Evolutionary conservation across 2,329 filamentous ascomycete genomes (phyloP).

Genomic region (Alternaria gansuensis): DNA sequence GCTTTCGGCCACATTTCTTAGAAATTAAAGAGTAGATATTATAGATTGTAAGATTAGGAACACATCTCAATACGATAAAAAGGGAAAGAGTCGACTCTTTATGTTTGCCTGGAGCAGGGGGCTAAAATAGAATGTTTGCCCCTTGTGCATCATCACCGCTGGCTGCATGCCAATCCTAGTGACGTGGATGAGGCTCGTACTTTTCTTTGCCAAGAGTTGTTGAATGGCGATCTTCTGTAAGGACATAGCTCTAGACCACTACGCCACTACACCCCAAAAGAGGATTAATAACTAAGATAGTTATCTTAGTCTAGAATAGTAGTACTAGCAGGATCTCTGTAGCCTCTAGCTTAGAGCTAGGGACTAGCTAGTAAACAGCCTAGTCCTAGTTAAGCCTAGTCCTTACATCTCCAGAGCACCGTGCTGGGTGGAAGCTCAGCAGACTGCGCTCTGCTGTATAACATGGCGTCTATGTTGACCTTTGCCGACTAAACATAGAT

Average conservation of each 20-base stretch:
- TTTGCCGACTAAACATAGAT: neutral
- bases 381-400: no score
- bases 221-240: conserved; percentile 24
- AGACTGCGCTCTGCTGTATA: neutral
- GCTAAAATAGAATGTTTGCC: conserved; percentile 14
- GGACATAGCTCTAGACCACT: no score
- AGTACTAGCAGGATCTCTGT: no score
- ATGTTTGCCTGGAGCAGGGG: neutral
- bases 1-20: conserved; percentile 26
- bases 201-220: conserved; percentile 18
- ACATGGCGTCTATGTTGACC: neutral
- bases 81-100: neutral
- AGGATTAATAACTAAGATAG: no score
- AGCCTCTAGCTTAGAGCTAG: no score
- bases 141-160: conserved; percentile 23
- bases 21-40: neutral
- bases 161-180: conserved; percentile 24
- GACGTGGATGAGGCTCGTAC: conserved; percentile 31
- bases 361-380: no score
- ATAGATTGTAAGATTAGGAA: neutral
- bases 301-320: no score
- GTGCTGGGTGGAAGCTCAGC: neutral
- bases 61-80: neutral
- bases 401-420: no score
- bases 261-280: no score